Base-by-base conservation (phyloP, 768 basidiomycete species). In the Artomyces pyxidatus region DNA sequence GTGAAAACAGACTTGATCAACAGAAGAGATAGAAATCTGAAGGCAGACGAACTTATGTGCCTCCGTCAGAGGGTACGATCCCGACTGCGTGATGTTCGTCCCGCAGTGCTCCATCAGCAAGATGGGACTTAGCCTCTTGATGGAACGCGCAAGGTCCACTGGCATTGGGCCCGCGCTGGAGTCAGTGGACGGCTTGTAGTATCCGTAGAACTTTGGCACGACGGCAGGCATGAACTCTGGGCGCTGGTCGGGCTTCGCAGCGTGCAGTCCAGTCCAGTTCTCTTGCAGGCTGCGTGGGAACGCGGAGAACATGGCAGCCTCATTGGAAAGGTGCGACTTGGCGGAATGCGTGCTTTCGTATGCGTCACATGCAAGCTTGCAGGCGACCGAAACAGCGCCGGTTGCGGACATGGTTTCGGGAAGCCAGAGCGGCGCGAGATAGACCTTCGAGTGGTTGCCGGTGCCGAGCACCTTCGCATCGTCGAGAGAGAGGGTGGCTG, bases 151-250 rank as follows among this genome's bases (percentile, higher is more conserved):
- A n/a, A n/a, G n/a, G n/a, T n/a, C n/a, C n/a, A n/a, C n/a, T n/a
- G n/a, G n/a, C n/a, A n/a, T n/a, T n/a, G n/a, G n/a, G n/a, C n/a
- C n/a, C n/a, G n/a, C n/a, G n/a, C n/a, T n/a, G n/a, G n/a, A n/a
- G n/a, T n/a, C n/a, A n/a, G n/a, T n/a, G n/a, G n/a, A n/a, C n/a
- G n/a, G n/a, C 0, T 55, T 58, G 54, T 83, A 84, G 61, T 77
- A 79, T 1, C 83, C 81, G 55, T 78, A 84, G 61, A 74, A 84
- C 59, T 81, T 79, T 0, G 83, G 81, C 3, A 78, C 75, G 41
- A 82, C 41, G 0, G 82, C 70, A 5, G 68, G 64, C 3, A 75
- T 64, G 3, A 77, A 76, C 0, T 73, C 69, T 0, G 78, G 72
- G 52, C 70, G 56, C 26, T 63, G 61, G 5, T 77, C 49, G 3